A percentile compares a stretch with the other conserved stretches of the same genome.
phyloP scores from a whole-genome alignment of 2,329 filamentous ascomycete species.

The Xylaria sp. region DNA sequence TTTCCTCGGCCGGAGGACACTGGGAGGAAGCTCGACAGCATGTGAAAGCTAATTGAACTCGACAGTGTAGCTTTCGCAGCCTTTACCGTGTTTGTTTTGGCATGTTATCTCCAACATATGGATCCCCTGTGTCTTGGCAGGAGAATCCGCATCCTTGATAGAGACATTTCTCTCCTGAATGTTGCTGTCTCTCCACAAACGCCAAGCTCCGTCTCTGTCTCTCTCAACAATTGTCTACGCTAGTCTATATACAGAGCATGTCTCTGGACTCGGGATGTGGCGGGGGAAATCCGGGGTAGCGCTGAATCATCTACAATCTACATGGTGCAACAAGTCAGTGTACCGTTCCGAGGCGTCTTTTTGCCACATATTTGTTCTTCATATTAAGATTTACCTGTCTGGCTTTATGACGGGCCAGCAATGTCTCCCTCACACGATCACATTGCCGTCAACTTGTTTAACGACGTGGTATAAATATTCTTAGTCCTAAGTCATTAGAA shows the following conservation, averaged over 20 bases:
- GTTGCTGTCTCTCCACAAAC: slow-evolving; percentile 3
- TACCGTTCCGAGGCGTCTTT: not conserved
- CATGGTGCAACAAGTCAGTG: not conserved
- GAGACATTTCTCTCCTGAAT: not conserved
- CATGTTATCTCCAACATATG: not conserved
- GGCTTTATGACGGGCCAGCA: no score
- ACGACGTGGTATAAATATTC: no score
- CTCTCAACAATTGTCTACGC: not conserved
- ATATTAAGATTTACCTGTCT: no score
- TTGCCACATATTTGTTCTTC: no score
- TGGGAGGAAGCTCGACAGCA: slow-evolving; percentile 1
- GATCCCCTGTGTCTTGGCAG: slow-evolving; percentile 1
- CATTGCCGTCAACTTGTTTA: not conserved
- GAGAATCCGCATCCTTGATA: not conserved
- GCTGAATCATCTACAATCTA: not conserved
- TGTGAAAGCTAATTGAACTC: slow-evolving; percentile 13
- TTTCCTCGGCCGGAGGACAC: slow-evolving; percentile 17
- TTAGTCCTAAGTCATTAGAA: not conserved
- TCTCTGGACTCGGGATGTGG: not conserved
- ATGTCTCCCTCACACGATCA: not conserved
- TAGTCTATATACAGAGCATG: not conserved
- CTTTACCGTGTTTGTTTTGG: not conserved
- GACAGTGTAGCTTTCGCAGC: not conserved
- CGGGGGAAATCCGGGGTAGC: slow-evolving; percentile 23
- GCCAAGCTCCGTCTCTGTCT: slow-evolving; percentile 1